Conservation (phyloP, 768 basidiomycete genomes). For the Lactarius quietus region DNA sequence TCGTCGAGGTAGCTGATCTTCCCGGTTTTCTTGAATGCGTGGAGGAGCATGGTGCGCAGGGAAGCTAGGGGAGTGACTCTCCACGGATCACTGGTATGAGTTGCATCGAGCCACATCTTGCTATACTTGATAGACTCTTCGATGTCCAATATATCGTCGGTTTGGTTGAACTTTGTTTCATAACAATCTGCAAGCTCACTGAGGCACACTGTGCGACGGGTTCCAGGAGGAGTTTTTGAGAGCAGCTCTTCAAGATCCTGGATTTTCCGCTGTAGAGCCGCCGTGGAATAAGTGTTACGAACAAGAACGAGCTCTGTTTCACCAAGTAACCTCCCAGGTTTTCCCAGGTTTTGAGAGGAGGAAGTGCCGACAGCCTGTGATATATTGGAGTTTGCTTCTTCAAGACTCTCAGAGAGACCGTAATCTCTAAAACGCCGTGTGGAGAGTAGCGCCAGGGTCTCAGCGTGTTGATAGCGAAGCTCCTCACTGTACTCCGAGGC, state of each 20-base stretch:
- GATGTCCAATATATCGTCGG: background rate
- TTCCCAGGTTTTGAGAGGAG: background rate
- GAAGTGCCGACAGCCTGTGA: background rate
- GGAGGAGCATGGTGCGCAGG: conserved; percentile 1
- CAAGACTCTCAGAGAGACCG: background rate
- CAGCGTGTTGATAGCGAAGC: background rate
- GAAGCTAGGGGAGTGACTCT: background rate
- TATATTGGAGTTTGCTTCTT: background rate
- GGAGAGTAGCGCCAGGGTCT: background rate
- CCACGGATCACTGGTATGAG: background rate
- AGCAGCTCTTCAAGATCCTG: conserved; percentile 1
- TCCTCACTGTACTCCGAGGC: background rate
- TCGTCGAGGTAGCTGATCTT: conserved; percentile 6
- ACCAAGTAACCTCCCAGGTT: background rate
- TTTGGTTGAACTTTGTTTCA: conserved; percentile 2
- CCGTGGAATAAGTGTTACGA: background rate
- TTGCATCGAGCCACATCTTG: background rate
- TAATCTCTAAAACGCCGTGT: background rate
- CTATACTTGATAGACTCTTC: background rate
- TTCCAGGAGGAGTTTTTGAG: background rate
- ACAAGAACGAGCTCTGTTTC: background rate
- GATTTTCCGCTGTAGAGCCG: background rate
- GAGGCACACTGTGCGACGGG: background rate
- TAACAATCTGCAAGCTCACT: background rate
- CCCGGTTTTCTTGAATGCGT: conserved; percentile 3